Conservation (phyloP, 345 rosid species). For the Citrus inodora region DNA sequence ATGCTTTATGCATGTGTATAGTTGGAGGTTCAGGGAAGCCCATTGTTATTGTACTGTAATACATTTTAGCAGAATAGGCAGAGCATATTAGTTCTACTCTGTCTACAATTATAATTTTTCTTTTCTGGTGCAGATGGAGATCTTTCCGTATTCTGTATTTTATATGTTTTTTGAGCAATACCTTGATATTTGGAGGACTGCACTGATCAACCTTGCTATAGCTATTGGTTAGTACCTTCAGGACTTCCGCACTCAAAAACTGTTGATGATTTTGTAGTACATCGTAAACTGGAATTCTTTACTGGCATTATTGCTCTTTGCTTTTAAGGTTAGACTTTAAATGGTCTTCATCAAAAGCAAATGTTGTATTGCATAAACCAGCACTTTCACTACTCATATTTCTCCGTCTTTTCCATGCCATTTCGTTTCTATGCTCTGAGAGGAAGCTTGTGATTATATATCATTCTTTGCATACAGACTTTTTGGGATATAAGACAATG, state of each 20-base stretch:
- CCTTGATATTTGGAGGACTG: conserved; percentile 96
- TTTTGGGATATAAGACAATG: not conserved
- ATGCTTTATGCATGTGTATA: not conserved
- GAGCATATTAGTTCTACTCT: not conserved
- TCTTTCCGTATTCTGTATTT: conserved; percentile 95
- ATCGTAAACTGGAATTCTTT: not conserved
- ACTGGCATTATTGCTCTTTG: conserved; percentile 2
- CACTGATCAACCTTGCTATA: conserved; percentile 86
- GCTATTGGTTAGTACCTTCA: conserved; percentile 72
- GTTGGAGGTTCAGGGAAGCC: conserved; percentile 5
- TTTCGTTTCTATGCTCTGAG: not conserved
- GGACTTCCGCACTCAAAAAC: conserved; percentile 8
- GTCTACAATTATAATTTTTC: not conserved
- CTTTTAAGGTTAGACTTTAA: not conserved
- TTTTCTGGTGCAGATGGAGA: conserved; percentile 71
- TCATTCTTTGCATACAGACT: not conserved
- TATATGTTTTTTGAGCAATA: conserved; percentile 99
- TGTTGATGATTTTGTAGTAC: conserved; percentile 1
- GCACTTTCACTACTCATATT: not conserved
- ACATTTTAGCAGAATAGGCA: not conserved
- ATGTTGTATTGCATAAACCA: not conserved
- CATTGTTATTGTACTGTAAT: not conserved
- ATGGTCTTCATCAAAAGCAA: not conserved
- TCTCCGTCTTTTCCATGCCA: not conserved
- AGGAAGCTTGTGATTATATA: not conserved